A percentile compares a stretch with the other conserved stretches of the same genome.
phyloP scores from a whole-genome alignment of 805 yeast genomes.

The Gaillardinia entomophila region DNA sequence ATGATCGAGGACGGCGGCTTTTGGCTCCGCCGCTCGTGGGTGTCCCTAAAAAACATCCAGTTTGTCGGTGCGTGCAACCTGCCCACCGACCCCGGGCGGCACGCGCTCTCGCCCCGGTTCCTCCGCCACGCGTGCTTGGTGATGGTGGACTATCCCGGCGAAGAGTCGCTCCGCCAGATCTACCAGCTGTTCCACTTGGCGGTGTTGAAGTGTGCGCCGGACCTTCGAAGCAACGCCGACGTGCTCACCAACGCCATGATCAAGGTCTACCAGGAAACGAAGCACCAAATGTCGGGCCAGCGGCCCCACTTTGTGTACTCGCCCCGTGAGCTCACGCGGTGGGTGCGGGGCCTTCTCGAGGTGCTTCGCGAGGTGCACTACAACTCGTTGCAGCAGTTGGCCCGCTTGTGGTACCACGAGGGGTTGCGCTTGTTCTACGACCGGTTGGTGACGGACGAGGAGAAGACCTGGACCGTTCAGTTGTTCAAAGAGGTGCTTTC shows the following conservation, averaged over 20 bases:
- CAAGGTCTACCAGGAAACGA: conserved; percentile 47
- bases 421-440: conserved; percentile 75
- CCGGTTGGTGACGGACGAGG: conserved; percentile 46
- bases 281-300: conserved; percentile 25
- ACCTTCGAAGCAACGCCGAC: conserved; percentile 46
- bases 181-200: conserved; percentile 56
- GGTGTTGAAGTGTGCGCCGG: conserved; percentile 55
- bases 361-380: conserved; percentile 36
- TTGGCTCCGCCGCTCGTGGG: conserved; percentile 70
- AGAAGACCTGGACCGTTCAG: conserved; percentile 44
- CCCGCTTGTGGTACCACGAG: conserved; percentile 77
- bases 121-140: conserved; percentile 60
- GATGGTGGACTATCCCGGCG: conserved; percentile 75
- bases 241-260: conserved; percentile 63
- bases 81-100: conserved; percentile 73
- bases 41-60: conserved; percentile 56
- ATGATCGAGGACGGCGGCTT: conserved; percentile 70
- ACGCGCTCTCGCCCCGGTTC: conserved; percentile 51
- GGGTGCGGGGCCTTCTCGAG: conserved; percentile 71
- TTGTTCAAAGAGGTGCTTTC: conserved; percentile 25
- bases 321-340: conserved; percentile 87
- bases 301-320: conserved; percentile 69
- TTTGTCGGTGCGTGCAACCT: conserved; percentile 97
- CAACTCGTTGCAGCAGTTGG: conserved; percentile 34
- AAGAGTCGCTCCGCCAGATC: conserved; percentile 56